Conservation (phyloP, 2,329 filamentous ascomycete species). For the Penicillium digitatum region DNA sequence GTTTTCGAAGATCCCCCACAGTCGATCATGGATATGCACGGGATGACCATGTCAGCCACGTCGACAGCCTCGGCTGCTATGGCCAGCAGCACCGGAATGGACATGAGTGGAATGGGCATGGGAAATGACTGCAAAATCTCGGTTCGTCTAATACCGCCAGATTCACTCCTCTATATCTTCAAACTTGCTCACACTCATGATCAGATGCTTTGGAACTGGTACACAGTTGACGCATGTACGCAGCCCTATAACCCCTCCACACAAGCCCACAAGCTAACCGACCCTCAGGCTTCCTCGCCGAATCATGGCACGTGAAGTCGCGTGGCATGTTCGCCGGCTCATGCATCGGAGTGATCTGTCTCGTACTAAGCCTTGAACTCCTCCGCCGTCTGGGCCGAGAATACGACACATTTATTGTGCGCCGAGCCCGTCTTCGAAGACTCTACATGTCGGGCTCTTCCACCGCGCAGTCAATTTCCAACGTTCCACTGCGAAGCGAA, state of each 20-base stretch:
- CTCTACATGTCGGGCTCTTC: not conserved
- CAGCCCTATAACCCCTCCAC: not conserved
- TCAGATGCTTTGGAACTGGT: conserved; percentile 27
- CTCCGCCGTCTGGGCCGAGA: conserved; percentile 68
- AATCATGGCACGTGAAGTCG: conserved; percentile 66
- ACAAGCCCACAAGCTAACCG: not conserved
- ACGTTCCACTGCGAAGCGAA: not conserved
- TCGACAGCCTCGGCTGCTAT: not conserved
- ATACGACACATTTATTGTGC: conserved; percentile 66
- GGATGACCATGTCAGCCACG: conserved; percentile 2
- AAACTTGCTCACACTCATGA: not conserved
- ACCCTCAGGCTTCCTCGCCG: conserved; percentile 59
- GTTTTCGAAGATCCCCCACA: not conserved
- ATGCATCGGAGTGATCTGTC: conserved; percentile 72
- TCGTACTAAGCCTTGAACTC: conserved; percentile 68
- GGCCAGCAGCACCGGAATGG: not conserved
- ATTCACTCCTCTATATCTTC: not conserved
- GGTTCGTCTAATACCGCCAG: not conserved
- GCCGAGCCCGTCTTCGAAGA: conserved; percentile 43
- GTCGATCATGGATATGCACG: not conserved
- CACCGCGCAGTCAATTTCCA: not conserved
- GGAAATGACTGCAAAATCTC: conserved; percentile 3
- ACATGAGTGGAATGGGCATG: not conserved
- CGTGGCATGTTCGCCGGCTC: conserved; percentile 71
- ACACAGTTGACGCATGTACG: conserved; percentile 22